Base-by-base conservation (phyloP, 345 rosid species). In the Ceriops tagal region DNA sequence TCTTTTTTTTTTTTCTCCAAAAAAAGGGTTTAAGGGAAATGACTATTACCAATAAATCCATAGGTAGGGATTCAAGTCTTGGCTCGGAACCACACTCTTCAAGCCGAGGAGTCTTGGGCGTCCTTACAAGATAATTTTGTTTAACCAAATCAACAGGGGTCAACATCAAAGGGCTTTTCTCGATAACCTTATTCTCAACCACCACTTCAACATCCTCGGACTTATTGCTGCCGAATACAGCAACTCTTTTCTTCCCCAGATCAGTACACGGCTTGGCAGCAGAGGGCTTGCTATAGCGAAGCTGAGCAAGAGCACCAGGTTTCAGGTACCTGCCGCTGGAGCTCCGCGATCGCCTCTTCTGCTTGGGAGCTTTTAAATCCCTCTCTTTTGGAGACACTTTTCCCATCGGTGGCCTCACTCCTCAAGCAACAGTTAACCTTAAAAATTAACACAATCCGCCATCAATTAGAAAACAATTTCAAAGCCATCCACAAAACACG, bases 271-370 rank as follows among this genome's bases (percentile, higher is more conserved):
- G 74, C 83, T 88, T 93, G 28, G 80, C 77, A 49, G 81, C 67
- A 0, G 90, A 82, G 1, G 73, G 79, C 77, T 84, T 88, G 57
- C 60, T 81, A 72, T 84, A 83, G 8, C 86, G 83, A 64, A 87
- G 82, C 82, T 86, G 96, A 74, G 92, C 89, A n/a, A 93, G 83
- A 21, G 96, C 83, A 56, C 97, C 95, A 0, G 98, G 95, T 71
- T 88, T 93, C 79, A 93, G 75, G 79, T 86, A 91, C 78, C 73
- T 91, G 57, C 72, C 78, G 73, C 76, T 75, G 0, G 95, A 85
- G 55, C 78, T 76, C 74, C 85, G 78, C 68, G 74, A 70, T 34
- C 88, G 84, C 78, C 84, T 82, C 61, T 81, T 89, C 72, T 86
- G 86, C 71, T 79, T 79, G 0, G 90, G 51, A 19, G 74, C 78